These are phyloP conservation scores for Orychophragmus violaceus DNA, from an alignment of 345 rosid species.

Conservation along the genomic window DNA sequence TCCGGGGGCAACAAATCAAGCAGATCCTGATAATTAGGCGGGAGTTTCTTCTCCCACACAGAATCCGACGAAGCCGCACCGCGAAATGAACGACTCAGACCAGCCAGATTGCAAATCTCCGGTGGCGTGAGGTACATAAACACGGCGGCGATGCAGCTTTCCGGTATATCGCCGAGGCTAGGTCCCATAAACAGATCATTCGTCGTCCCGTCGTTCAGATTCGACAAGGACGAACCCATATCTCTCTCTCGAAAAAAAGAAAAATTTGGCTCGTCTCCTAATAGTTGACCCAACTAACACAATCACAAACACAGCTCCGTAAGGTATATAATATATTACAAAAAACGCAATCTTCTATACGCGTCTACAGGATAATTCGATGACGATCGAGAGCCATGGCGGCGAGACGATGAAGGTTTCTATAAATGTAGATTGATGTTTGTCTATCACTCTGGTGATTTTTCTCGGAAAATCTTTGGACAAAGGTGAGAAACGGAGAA, in stretches of 20 bases:
- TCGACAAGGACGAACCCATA: conserved; percentile 90
- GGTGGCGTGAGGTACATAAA: conserved; percentile 77
- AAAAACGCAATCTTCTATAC: conserved; percentile 2
- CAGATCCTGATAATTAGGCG: conserved; percentile 71
- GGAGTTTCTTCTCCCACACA: conserved; percentile 86
- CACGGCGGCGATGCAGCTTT: conserved; percentile 88
- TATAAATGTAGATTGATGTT: too few species aligned
- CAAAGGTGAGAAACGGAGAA: conserved; percentile 8
- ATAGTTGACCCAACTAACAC: conserved; percentile 25
- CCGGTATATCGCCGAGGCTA: conserved; percentile 86
- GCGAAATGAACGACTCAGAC: conserved; percentile 69
- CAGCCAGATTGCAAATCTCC: conserved; percentile 95
- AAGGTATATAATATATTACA: not conserved
- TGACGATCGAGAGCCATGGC: too few species aligned
- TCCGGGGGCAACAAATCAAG: conserved; percentile 80
- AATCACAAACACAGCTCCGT: conserved; percentile 5
- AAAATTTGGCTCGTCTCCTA: too few species aligned
- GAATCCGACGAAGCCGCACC: conserved; percentile 93
- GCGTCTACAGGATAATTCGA: not conserved
- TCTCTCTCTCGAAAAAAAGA: too few species aligned
- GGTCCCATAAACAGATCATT: conserved; percentile 48
- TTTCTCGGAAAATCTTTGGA: conserved; percentile 15
- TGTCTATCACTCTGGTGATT: not conserved
- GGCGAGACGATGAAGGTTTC: too few species aligned
- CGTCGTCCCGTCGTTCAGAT: conserved; percentile 49